phyloP scores from a whole-genome alignment of 768 basidiomycete genomes.

The Arthromyces matolae region DNA sequence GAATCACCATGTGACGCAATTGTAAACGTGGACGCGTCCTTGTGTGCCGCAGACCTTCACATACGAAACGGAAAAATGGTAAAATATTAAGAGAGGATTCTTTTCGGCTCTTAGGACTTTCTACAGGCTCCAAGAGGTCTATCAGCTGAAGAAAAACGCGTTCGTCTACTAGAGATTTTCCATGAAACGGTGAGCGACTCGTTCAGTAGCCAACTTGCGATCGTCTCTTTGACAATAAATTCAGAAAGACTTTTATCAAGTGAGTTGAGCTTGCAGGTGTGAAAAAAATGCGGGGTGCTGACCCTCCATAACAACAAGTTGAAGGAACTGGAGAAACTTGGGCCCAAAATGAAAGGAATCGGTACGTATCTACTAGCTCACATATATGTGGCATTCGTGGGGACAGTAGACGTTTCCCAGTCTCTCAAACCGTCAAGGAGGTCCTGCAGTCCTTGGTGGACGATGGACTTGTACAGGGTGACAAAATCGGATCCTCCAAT shows the following conservation, averaged over 20 bases:
- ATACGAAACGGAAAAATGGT: slow-evolving; percentile 4
- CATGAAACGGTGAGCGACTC: slow-evolving; percentile 68
- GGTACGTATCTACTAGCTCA: slow-evolving; percentile 38
- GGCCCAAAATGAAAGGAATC: slow-evolving; percentile 87
- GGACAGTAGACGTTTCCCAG: no score
- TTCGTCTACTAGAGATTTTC: slow-evolving; percentile 87
- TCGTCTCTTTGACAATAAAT: no score
- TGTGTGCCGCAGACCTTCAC: no score
- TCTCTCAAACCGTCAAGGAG: slow-evolving; percentile 90
- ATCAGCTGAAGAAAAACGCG: slow-evolving; percentile 86
- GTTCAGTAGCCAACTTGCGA: no score
- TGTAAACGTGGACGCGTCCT: no score
- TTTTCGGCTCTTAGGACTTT: background rate
- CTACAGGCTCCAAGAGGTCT: slow-evolving; percentile 77
- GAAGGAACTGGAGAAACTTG: slow-evolving; percentile 90
- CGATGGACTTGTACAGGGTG: slow-evolving; percentile 79
- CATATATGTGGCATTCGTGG: no score
- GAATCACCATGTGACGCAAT: no score
- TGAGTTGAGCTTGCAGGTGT: slow-evolving; percentile 12
- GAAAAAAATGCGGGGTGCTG: background rate
- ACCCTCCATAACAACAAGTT: slow-evolving; percentile 48
- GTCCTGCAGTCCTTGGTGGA: slow-evolving; percentile 84
- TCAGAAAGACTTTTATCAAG: slow-evolving; percentile 89
- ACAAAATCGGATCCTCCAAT: slow-evolving; percentile 94
- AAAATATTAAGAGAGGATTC: background rate